Evolutionary conservation across 495 filamentous ascomycete species (phyloP).

Genomic region (Ascodesmis nigricans): DNA sequence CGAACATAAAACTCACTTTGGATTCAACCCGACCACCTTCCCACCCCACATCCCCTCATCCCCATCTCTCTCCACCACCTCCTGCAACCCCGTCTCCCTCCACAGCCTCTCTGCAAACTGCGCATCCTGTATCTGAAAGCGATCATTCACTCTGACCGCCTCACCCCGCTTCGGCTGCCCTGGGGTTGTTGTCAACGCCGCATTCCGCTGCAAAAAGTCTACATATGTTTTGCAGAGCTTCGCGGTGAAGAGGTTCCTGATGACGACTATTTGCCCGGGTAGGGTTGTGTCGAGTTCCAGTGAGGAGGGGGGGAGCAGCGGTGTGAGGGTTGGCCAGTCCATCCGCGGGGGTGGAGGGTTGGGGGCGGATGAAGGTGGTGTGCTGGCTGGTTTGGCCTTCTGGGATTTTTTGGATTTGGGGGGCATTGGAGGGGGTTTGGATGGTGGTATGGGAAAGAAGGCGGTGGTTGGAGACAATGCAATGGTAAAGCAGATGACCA

Average conservation of each 20-base stretch:
- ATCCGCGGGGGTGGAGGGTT: slow-evolving; percentile 24
- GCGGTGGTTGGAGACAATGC: no score
- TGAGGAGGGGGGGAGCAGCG: slow-evolving; percentile 43
- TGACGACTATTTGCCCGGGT: slow-evolving; percentile 47
- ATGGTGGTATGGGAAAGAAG: no score
- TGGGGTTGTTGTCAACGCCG: slow-evolving; percentile 63
- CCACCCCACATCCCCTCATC: slow-evolving; percentile 45
- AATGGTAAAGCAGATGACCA: no score
- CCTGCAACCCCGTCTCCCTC: slow-evolving; percentile 36
- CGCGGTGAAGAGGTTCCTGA: slow-evolving; percentile 58
- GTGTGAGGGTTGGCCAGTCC: slow-evolving; percentile 60
- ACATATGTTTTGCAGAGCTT: slow-evolving; percentile 63
- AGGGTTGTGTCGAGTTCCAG: slow-evolving; percentile 38
- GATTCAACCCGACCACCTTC: slow-evolving; percentile 62
- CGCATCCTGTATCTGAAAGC: slow-evolving; percentile 63
- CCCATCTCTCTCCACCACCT: slow-evolving; percentile 26
- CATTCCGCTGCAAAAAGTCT: slow-evolving; percentile 41
- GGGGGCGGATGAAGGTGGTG: slow-evolving; percentile 7
- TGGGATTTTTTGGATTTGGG: no score
- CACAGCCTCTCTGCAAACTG: slow-evolving; percentile 55
- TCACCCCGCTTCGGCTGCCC: slow-evolving; percentile 67
- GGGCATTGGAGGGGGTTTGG: no score
- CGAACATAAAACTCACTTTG: slow-evolving; percentile 29
- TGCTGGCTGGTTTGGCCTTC: slow-evolving; percentile 4
- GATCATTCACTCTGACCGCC: slow-evolving; percentile 73